Conservation (phyloP, 352 stramenopile genomes). For the Halophytophthora polymorphica region DNA sequence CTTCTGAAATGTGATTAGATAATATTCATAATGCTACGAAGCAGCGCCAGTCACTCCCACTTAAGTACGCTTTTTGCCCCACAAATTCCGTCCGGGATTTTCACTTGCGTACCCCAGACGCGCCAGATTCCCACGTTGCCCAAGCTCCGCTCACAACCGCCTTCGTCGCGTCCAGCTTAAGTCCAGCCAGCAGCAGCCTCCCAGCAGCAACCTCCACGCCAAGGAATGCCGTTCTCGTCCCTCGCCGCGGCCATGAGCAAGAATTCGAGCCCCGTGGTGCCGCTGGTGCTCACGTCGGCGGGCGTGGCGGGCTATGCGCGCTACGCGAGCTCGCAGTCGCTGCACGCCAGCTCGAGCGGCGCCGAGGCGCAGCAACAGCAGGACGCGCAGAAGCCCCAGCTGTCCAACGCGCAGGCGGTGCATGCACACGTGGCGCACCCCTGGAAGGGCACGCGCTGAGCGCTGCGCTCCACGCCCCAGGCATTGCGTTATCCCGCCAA, state of each 20-base stretch:
- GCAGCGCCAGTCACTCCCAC: too few relatives aligned
- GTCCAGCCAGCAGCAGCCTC: too few relatives aligned
- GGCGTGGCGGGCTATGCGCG: slow-evolving; percentile 65
- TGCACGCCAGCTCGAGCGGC: slow-evolving; percentile 26
- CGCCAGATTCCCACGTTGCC: too few relatives aligned
- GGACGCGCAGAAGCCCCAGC: slow-evolving; percentile 17
- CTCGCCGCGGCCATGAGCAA: slow-evolving; percentile 40
- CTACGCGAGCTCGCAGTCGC: slow-evolving; percentile 41
- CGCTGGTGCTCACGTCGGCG: slow-evolving; percentile 60
- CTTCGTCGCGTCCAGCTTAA: too few relatives aligned
- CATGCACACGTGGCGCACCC: slow-evolving; percentile 64
- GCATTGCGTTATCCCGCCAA: not conserved
- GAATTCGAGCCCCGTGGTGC: slow-evolving; percentile 43
- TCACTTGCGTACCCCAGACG: too few relatives aligned
- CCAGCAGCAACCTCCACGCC: not conserved
- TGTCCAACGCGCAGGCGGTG: slow-evolving; percentile 34
- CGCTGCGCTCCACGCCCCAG: not conserved
- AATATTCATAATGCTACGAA: too few relatives aligned
- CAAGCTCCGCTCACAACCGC: too few relatives aligned
- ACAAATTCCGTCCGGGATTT: too few relatives aligned
- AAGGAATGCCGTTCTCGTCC: slow-evolving; percentile 31
- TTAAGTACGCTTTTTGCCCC: too few relatives aligned
- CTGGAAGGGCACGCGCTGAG: slow-evolving; percentile 70
- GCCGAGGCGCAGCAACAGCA: slow-evolving; percentile 27
- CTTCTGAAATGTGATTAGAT: too few relatives aligned